Conservation (phyloP, 495 filamentous ascomycete species). For the Immersiella caudata region DNA sequence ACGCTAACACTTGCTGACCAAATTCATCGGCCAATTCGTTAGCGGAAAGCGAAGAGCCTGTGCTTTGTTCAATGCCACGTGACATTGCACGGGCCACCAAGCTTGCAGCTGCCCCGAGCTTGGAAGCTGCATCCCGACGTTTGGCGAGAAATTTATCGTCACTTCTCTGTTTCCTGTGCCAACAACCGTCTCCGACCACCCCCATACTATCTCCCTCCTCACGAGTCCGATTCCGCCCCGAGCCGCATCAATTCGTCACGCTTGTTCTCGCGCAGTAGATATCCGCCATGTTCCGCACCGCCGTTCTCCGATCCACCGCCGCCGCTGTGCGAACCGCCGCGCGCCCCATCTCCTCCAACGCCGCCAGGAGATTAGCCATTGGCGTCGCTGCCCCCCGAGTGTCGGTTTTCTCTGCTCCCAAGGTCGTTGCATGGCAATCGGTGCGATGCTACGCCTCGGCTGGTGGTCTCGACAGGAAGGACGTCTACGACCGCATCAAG, state of each 20-base stretch:
- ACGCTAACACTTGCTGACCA: background rate
- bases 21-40: constrained; percentile 3
- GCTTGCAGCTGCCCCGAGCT: constrained; percentile 14
- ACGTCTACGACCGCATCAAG: constrained; percentile 92
- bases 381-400: constrained; percentile 45
- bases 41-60: background rate
- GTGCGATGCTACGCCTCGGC: constrained; percentile 85
- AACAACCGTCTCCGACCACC: constrained; percentile 23
- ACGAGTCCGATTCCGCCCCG: constrained; percentile 21
- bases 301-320: constrained; percentile 65
- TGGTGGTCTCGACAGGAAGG: constrained; percentile 72
- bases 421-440: constrained; percentile 56
- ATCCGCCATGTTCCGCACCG: constrained; percentile 77
- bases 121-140: constrained; percentile 24
- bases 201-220: constrained; percentile 21
- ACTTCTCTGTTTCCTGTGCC: constrained; percentile 21
- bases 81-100: constrained; percentile 24
- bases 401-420: constrained; percentile 46
- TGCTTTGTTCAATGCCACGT: no score
- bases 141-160: constrained; percentile 53
- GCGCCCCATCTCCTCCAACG: constrained; percentile 60
- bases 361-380: constrained; percentile 56
- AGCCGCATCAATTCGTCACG: constrained; percentile 3
- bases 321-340: constrained; percentile 53
- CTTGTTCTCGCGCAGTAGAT: background rate